Evolutionary conservation across 2,329 filamentous ascomycete species (phyloP).

Genomic region (Phialemonium atrogriseum): DNA sequence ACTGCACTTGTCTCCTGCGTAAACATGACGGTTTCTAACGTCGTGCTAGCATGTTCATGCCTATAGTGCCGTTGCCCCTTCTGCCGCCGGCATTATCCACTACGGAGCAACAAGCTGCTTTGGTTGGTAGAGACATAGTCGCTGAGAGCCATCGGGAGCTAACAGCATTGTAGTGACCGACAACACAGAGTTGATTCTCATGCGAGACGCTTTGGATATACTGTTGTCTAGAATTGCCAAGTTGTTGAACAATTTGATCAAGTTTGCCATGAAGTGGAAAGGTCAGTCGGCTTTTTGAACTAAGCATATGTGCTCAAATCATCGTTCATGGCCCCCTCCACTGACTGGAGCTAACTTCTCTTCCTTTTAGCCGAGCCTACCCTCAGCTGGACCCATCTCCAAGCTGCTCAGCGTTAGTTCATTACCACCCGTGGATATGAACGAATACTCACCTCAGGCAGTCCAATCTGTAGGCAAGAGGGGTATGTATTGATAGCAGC

Average conservation of each 20-base stretch:
- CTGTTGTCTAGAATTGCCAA: constrained; percentile 70
- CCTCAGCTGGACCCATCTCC: constrained; percentile 69
- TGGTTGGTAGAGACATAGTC: too few relatives aligned
- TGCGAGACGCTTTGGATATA: constrained; percentile 57
- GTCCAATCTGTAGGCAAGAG: constrained; percentile 64
- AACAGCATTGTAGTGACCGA: too few relatives aligned
- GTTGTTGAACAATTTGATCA: constrained; percentile 64
- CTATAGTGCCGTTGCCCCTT: constrained; percentile 65
- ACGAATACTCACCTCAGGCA: too few relatives aligned
- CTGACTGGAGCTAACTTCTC: neutral
- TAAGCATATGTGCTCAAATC: too few relatives aligned
- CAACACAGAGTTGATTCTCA: constrained; percentile 70
- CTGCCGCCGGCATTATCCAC: constrained; percentile 80
- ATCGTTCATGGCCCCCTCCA: neutral
- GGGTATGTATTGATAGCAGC: too few relatives aligned
- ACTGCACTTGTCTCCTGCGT: too few relatives aligned
- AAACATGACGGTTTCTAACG: too few relatives aligned
- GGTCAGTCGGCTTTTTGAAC: constrained; percentile 20
- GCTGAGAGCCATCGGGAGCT: too few relatives aligned
- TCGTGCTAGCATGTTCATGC: constrained; percentile 54
- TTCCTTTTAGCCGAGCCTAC: constrained; percentile 43
- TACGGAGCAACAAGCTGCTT: constrained; percentile 48
- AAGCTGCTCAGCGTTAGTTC: constrained; percentile 52
- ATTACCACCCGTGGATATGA: too few relatives aligned
- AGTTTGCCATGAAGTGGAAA: constrained; percentile 68